Conservation (phyloP, 2,329 filamentous ascomycete genomes). For the Phialophora verrucosa region DNA sequence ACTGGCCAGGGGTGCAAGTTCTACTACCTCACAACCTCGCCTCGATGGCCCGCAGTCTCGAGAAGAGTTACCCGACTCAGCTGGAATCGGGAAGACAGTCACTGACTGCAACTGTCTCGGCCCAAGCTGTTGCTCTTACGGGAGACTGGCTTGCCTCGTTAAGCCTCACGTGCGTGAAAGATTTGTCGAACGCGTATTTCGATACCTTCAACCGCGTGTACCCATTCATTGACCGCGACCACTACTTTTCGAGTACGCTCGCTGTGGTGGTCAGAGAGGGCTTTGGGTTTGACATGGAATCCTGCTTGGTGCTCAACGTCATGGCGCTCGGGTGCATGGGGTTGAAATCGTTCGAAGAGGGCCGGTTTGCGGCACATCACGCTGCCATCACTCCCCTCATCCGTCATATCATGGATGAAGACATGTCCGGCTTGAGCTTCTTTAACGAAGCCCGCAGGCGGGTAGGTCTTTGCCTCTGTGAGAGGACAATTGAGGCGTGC, state of each 20-base stretch:
- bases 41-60: slow-evolving; percentile 46
- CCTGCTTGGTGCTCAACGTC: slow-evolving; percentile 58
- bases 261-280: slow-evolving; percentile 33
- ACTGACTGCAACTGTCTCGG: slow-evolving; percentile 44
- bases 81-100: slow-evolving; percentile 55
- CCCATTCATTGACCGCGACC: slow-evolving; percentile 59
- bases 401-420: slow-evolving; percentile 53
- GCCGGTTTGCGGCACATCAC: slow-evolving; percentile 50
- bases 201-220: slow-evolving; percentile 61
- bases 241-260: slow-evolving; percentile 59
- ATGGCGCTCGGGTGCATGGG: slow-evolving; percentile 60
- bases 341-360: slow-evolving; percentile 56
- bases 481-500: slow-evolving; percentile 57
- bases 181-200: slow-evolving; percentile 61
- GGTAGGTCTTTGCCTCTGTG: slow-evolving; percentile 59
- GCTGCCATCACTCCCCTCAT: slow-evolving; percentile 41
- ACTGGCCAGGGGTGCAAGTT: slow-evolving; percentile 56
- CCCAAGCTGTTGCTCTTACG: slow-evolving; percentile 10
- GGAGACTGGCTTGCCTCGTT: slow-evolving; percentile 54
- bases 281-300: slow-evolving; percentile 56
- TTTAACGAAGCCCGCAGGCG: slow-evolving; percentile 61
- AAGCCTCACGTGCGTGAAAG: slow-evolving; percentile 56
- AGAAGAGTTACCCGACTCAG: slow-evolving; percentile 57
- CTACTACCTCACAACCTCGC: slow-evolving; percentile 53
- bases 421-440: slow-evolving; percentile 57